Evolutionary conservation across 2,329 filamentous ascomycete genomes (phyloP).

Genomic region (Ceratocystis eucalypticola): DNA sequence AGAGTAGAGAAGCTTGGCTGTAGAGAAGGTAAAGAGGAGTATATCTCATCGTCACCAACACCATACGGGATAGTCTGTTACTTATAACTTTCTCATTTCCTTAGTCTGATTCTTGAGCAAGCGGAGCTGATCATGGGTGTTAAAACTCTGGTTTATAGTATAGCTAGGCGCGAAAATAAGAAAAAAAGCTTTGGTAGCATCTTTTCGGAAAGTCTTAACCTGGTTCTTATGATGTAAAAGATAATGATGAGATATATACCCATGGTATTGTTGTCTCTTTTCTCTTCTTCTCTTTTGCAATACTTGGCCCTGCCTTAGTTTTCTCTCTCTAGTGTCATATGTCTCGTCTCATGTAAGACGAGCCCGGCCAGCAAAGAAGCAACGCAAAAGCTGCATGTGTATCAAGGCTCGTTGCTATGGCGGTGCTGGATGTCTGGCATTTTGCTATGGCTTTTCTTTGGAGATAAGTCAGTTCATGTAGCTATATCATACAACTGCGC

Average conservation of each 20-base stretch:
- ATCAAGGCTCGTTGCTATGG: too few species aligned
- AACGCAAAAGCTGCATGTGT: too few species aligned
- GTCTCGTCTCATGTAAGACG: too few species aligned
- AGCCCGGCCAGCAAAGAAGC: too few species aligned
- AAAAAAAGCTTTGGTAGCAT: background rate
- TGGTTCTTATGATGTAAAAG: background rate
- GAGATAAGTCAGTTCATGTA: too few species aligned
- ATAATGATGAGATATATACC: background rate
- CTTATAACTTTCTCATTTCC: background rate
- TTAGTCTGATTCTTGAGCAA: background rate
- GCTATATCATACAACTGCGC: too few species aligned
- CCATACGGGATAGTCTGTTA: background rate
- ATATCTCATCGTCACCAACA: too few species aligned
- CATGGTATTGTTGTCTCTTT: background rate
- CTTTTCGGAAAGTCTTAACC: background rate
- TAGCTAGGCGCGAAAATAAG: background rate
- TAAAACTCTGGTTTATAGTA: background rate
- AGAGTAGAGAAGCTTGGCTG: background rate
- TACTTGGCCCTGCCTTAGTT: too few species aligned
- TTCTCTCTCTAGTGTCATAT: too few species aligned
- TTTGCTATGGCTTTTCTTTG: too few species aligned
- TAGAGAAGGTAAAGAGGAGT: background rate
- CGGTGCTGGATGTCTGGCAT: too few species aligned
- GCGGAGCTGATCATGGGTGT: background rate
- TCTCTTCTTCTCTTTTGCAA: too few species aligned